phyloP scores from a whole-genome alignment of 2,329 filamentous ascomycete genomes.

The Lizonia empirigonia region DNA sequence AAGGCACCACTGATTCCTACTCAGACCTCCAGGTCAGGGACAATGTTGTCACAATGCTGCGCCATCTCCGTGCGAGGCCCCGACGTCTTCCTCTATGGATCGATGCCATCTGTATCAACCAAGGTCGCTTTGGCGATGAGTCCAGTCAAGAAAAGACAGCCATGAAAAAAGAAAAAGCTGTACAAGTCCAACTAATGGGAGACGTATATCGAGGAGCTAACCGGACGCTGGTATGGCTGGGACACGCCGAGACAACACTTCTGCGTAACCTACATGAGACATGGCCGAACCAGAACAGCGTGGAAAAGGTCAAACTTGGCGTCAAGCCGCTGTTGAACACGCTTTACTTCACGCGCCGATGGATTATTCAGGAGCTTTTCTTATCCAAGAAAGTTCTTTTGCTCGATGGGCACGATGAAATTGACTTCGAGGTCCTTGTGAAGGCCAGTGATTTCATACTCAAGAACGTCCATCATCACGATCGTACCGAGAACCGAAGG shows the following conservation, averaged over 20 bases:
- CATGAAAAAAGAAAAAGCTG: background rate
- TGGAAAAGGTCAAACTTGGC: background rate
- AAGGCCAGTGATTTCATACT: background rate
- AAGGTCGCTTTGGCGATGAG: background rate
- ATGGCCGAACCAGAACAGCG: background rate
- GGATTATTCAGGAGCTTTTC: constrained; percentile 2
- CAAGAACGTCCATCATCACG: background rate
- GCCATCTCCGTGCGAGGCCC: background rate
- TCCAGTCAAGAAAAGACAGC: background rate
- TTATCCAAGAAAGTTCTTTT: background rate
- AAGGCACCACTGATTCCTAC: background rate
- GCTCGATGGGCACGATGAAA: background rate
- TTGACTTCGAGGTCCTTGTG: background rate
- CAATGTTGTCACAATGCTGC: background rate
- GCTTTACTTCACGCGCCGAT: background rate
- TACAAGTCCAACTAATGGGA: background rate
- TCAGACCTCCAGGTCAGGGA: background rate
- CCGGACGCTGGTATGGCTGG: background rate
- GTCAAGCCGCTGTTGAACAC: background rate
- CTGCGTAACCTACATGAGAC: background rate
- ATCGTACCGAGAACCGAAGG: background rate
- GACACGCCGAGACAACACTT: background rate
- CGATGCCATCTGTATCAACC: background rate
- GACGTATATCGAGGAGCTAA: background rate
- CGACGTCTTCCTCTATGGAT: background rate